phyloP scores from a whole-genome alignment of 1,284 basidiomycete species.

The Gymnopus androsaceus region DNA sequence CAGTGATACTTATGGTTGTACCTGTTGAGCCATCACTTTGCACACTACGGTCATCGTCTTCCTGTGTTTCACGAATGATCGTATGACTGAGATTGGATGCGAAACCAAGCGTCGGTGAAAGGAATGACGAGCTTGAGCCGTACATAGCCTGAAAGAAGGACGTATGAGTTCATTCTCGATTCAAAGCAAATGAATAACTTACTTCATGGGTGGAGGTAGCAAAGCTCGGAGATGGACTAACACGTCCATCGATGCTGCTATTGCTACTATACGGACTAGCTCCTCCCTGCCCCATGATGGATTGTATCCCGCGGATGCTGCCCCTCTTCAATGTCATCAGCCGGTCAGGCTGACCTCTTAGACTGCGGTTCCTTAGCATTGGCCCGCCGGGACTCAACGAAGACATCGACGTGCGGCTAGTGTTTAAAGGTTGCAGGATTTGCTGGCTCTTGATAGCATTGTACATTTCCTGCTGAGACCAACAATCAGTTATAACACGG shows the following conservation, averaged over 20 bases:
- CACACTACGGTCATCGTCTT: conserved; percentile 82
- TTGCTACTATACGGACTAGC: conserved; percentile 78
- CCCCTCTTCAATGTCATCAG: conserved; percentile 83
- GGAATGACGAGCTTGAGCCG: conserved; percentile 58
- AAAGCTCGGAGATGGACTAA: conserved; percentile 87
- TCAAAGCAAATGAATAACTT: conserved; percentile 23
- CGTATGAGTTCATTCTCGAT: not conserved
- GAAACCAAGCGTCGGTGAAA: conserved; percentile 87
- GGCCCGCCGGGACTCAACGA: conserved; percentile 52
- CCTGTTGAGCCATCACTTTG: conserved; percentile 61
- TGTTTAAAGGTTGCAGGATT: conserved; percentile 78
- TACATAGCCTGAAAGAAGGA: conserved; percentile 39
- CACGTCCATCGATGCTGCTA: conserved; percentile 79
- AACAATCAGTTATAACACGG: not conserved
- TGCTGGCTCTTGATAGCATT: conserved; percentile 87
- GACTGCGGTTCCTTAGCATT: conserved; percentile 66
- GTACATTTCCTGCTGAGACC: conserved; percentile 83
- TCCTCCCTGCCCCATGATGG: conserved; percentile 65
- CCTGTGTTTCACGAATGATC: conserved; percentile 92
- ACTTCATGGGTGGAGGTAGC: conserved; percentile 85
- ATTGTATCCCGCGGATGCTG: conserved; percentile 84
- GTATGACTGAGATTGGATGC: conserved; percentile 94
- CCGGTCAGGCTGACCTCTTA: conserved; percentile 67
- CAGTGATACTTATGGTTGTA: conserved; percentile 80
- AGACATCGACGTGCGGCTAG: conserved; percentile 52